phyloP scores from a whole-genome alignment of 495 filamentous ascomycete genomes.

The Lasiosphaeriaceae sp. region DNA sequence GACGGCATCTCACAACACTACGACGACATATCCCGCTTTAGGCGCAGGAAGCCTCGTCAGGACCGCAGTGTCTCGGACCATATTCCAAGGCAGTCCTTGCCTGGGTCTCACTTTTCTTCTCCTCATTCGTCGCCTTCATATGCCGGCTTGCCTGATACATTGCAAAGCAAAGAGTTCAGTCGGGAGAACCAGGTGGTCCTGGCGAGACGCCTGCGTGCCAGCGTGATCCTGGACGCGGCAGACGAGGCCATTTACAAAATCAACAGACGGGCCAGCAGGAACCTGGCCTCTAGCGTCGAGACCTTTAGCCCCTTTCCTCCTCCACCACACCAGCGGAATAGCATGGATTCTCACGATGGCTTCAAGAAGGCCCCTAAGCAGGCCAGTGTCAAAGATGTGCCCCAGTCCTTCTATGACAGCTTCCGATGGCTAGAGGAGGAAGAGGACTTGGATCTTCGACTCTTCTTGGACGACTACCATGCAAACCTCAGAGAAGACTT shows the following conservation, averaged over 20 bases:
- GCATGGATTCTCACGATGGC: conserved; percentile 34
- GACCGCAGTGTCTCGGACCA: conserved; percentile 36
- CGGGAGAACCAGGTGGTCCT: conserved; percentile 67
- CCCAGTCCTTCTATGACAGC: conserved; percentile 55
- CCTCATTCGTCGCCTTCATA: conserved; percentile 67
- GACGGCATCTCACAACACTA: conserved; percentile 40
- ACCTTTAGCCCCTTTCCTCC: conserved; percentile 20
- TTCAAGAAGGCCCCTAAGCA: conserved; percentile 31
- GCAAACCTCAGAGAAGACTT: conserved; percentile 41
- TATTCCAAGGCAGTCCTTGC: conserved; percentile 27
- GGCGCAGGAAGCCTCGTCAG: conserved; percentile 32
- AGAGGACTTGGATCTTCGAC: conserved; percentile 65
- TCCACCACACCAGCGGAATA: conserved; percentile 26
- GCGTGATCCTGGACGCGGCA: conserved; percentile 64
- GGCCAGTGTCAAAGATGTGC: conserved; percentile 36
- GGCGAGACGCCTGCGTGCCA: conserved; percentile 51
- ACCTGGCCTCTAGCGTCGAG: conserved; percentile 28
- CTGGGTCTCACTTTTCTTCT: conserved; percentile 40
- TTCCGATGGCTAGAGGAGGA: conserved; percentile 81
- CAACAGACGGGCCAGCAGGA: conserved; percentile 37
- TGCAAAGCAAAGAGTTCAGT: conserved; percentile 51
- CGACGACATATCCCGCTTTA: conserved; percentile 39
- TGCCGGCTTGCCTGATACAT: conserved; percentile 64
- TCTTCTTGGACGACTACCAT: conserved; percentile 54
- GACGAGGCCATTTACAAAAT: conserved; percentile 61